phyloP scores from a whole-genome alignment of 1,139 yeast species.

The Saccharomycopsis hybrid region DNA sequence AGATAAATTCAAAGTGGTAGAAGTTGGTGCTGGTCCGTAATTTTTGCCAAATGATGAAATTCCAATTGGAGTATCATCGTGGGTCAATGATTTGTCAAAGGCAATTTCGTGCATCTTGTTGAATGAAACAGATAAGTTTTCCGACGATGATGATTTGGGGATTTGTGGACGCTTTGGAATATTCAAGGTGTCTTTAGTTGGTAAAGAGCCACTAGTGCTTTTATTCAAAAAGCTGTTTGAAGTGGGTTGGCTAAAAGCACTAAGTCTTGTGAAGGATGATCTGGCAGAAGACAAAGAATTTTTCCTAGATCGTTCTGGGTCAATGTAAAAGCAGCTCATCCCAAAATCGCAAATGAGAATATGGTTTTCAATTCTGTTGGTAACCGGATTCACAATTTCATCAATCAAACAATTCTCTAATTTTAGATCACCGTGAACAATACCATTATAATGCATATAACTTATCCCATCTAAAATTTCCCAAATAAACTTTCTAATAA shows the following conservation, averaged over 20 bases:
- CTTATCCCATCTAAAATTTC: slow-evolving; percentile 58
- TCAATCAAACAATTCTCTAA: slow-evolving; percentile 76
- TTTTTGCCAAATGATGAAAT: slow-evolving; percentile 25
- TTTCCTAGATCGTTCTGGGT: slow-evolving; percentile 18
- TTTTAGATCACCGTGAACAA: slow-evolving; percentile 87
- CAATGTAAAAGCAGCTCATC: slow-evolving; percentile 41
- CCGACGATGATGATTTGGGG: slow-evolving; percentile 45
- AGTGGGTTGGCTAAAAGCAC: neutral
- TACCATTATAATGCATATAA: slow-evolving; percentile 66
- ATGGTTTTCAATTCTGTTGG: slow-evolving; percentile 28
- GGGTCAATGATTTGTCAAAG: slow-evolving; percentile 25
- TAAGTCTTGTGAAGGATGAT: slow-evolving; percentile 16
- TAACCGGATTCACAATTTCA: slow-evolving; percentile 26
- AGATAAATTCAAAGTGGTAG: slow-evolving; percentile 21
- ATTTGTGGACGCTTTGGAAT: slow-evolving; percentile 26
- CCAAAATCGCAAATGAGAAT: slow-evolving; percentile 82
- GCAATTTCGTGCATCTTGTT: slow-evolving; percentile 22
- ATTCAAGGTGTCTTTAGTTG: too few relatives aligned
- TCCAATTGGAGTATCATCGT: slow-evolving; percentile 30
- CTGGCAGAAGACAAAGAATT: slow-evolving; percentile 17
- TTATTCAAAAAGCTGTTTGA: too few relatives aligned
- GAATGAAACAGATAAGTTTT: slow-evolving; percentile 20
- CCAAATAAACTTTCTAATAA: slow-evolving; percentile 33
- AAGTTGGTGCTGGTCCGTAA: slow-evolving; percentile 29
- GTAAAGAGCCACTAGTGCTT: too few relatives aligned